These are phyloP conservation scores for Metarhizium humberi DNA, from an alignment of 2,329 filamentous ascomycete species.

Conservation along the genomic window DNA sequence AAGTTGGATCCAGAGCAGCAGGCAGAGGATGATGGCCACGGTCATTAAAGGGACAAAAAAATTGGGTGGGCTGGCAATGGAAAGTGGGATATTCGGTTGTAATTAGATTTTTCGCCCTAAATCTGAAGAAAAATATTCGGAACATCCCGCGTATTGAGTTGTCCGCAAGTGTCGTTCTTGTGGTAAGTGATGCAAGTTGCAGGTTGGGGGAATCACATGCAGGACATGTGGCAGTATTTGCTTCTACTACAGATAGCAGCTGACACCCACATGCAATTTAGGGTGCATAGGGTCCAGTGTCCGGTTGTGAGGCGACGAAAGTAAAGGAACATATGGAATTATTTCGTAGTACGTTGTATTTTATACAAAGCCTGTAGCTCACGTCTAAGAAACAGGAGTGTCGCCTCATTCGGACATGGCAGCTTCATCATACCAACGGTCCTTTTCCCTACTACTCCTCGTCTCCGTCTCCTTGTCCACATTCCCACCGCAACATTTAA, in stretches of 20 bases:
- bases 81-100: not conserved
- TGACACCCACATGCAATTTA: not conserved
- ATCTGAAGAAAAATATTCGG: not conserved
- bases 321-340: not conserved
- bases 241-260: too few species aligned
- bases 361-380: slow-evolving; percentile 26
- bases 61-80: not conserved
- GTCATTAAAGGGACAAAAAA: slow-evolving; percentile 44
- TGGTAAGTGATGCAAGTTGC: not conserved
- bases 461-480: slow-evolving; percentile 8
- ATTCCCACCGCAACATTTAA: not conserved
- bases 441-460: not conserved
- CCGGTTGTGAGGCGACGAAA: not conserved
- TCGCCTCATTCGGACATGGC: slow-evolving; percentile 13
- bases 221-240: not conserved
- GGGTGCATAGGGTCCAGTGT: not conserved
- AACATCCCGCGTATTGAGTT: not conserved
- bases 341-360: slow-evolving; percentile 23
- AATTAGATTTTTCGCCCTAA: not conserved
- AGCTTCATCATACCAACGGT: not conserved
- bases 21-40: slow-evolving; percentile 66
- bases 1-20: slow-evolving; percentile 88
- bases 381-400: slow-evolving; percentile 25
- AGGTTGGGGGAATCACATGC: not conserved
- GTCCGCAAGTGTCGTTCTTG: not conserved